Evolutionary conservation across 169 alveolate species (phyloP), one percentile per base, ranked within the genome.

Genomic region (Cryptosporidium xiaoi): DNA sequence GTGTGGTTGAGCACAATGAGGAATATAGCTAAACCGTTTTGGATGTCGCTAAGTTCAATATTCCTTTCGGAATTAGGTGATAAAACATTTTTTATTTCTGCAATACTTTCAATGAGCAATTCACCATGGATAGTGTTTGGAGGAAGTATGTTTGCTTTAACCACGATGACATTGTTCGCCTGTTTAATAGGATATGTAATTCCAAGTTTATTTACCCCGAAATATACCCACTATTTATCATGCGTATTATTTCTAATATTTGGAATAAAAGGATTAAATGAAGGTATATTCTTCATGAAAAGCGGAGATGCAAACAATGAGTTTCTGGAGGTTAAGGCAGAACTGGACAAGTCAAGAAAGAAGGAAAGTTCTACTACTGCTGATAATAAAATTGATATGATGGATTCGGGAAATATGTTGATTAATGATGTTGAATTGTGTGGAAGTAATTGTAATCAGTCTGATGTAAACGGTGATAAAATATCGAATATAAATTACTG

Each of bases 11-110:
- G 7, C 13, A 44, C 33, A 46, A 77, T 77, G 87, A 33, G 77
- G 31, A 77, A 48, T 44, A 29, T 62, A 6, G 36, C 64, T 6
- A 60, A 56, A 27, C 64, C 87, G 18, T 77, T 77, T 62, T 77
- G 87, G 87, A 77, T 77, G 69, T 77, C 87, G 34, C 6, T 77
- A 40, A 60, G 56, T 13, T 66, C 93, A 15, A 83, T 92, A 50
- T 71, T 92, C 62, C 48, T 92, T 29, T 89, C 94, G 27, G 96
- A 93, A 90, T 20, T 93, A 44, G 95, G 94, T 20, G 95, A 94
- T 66, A 82, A 92, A 64, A 93, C 96, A 31, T 94, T 93, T 67
- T 92, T 94, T 44, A 83, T 94, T 27, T 90, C 92, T 2, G 93
- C 94, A 46, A 67, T 92, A 10, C 91, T 92, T 34, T 77, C 95